Evolutionary conservation across 371 early-diverging fungal genomes (phyloP).

Genomic region (Gilbertella persicaria): DNA sequence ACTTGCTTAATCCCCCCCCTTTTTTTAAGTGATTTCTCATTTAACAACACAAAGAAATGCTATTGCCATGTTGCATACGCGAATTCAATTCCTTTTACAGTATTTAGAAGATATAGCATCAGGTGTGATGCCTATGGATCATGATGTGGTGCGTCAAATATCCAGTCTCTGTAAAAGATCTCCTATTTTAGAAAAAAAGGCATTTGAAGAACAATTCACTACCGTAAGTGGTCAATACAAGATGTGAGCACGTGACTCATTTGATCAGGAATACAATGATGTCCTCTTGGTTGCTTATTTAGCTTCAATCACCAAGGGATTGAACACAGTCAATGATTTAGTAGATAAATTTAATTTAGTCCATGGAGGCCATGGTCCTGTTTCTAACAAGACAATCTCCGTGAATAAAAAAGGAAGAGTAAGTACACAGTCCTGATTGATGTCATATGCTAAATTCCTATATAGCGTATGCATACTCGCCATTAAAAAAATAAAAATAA

Average conservation of each 20-base stretch:
- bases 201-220: constrained; percentile 73
- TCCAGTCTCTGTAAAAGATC: constrained; percentile 72
- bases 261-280: constrained; percentile 76
- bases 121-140: constrained; percentile 68
- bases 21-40: constrained; percentile 64
- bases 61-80: constrained; percentile 78
- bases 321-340: constrained; percentile 68
- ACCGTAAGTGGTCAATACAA: constrained; percentile 45
- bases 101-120: constrained; percentile 73
- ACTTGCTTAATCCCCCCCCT: neutral
- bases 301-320: constrained; percentile 79
- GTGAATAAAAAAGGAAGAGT: constrained; percentile 27
- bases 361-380: constrained; percentile 24
- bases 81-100: constrained; percentile 67
- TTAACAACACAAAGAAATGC: constrained; percentile 79
- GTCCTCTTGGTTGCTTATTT: constrained; percentile 77
- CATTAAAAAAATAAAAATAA: neutral
- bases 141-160: constrained; percentile 78
- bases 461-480: constrained; percentile 8
- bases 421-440: constrained; percentile 8
- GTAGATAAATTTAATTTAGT: constrained; percentile 52
- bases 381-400: constrained; percentile 12
- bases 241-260: neutral
- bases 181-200: constrained; percentile 67
- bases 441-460: neutral